Percentiles rank a stretch among this genome's conserved stretches.
Conservation (phyloP, 2,329 filamentous ascomycete genomes). For the Alternaria brassicae region DNA sequence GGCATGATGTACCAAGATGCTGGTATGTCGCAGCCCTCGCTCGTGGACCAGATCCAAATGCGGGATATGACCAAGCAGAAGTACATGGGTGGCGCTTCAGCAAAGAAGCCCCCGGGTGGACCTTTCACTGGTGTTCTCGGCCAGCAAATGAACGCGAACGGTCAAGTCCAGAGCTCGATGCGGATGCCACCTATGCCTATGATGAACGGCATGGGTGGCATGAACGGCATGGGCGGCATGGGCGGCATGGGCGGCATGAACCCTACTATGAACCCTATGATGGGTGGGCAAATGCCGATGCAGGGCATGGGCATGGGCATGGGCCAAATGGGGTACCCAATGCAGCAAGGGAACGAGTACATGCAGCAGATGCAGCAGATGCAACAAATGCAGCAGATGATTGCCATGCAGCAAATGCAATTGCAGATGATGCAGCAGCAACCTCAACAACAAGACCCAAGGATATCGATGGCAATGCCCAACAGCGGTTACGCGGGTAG, state of each 20-base stretch:
- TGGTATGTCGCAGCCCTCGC: conserved; percentile 39
- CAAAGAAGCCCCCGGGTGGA: conserved; percentile 38
- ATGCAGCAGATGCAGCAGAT: conserved; percentile 98
- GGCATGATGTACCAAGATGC: conserved; percentile 43
- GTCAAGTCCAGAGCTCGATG: conserved; percentile 29
- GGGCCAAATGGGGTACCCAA: conserved; percentile 58
- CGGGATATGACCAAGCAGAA: conserved; percentile 47
- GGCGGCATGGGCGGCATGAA: conserved; percentile 22
- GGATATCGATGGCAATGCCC: conserved; percentile 35
- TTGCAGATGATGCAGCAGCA: conserved; percentile 63
- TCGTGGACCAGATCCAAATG: conserved; percentile 50
- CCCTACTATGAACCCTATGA: conserved; percentile 36
- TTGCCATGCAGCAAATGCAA: conserved; percentile 59
- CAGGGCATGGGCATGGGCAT: conserved; percentile 42
- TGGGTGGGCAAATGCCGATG: conserved; percentile 37
- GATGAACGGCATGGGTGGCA: conserved; percentile 31
- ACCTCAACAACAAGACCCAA: conserved; percentile 34
- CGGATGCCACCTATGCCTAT: conserved; percentile 41
- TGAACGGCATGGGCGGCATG: conserved; percentile 21
- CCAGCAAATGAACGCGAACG: conserved; percentile 42
- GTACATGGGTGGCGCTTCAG: conserved; percentile 46
- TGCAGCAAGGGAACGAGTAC: conserved; percentile 73
- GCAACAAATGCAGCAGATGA: conserved; percentile 64
- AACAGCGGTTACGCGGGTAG: conserved; percentile 29
- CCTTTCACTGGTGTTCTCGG: conserved; percentile 48